Conservation (phyloP, 2,329 filamentous ascomycete genomes). For the Colletotrichum theobromicola region DNA sequence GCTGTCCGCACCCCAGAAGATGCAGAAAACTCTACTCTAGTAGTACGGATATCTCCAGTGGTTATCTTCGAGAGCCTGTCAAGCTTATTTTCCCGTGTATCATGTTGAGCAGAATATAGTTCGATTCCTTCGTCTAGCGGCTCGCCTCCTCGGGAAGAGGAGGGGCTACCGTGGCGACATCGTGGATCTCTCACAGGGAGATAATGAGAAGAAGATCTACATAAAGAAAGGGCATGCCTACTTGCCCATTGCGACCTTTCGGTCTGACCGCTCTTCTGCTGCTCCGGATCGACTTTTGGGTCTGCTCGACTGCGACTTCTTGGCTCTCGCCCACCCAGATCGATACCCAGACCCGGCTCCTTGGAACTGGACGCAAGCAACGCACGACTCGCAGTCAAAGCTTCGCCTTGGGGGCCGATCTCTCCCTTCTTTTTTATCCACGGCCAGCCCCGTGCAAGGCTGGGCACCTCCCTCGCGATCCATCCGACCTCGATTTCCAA, state of each 20-base stretch:
- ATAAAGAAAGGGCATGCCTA: background rate
- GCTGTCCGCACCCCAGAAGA: background rate
- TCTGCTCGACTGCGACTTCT: background rate
- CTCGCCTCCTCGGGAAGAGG: background rate
- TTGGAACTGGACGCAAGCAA: background rate
- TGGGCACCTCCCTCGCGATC: background rate
- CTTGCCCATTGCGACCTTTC: background rate
- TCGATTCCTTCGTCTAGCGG: background rate
- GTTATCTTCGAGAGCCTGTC: background rate
- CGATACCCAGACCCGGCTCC: background rate
- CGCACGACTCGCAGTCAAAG: background rate
- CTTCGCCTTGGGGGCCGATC: background rate
- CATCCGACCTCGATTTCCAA: background rate
- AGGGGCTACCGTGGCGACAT: constrained; percentile 2
- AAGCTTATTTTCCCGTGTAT: constrained; percentile 10
- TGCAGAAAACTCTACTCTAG: constrained; percentile 1
- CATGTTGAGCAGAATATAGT: background rate
- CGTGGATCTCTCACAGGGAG: background rate
- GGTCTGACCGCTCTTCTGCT: background rate
- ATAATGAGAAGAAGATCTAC: background rate
- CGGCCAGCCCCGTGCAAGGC: background rate
- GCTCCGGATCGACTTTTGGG: background rate
- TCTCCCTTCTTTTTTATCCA: background rate
- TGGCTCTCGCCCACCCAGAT: background rate
- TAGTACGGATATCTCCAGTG: background rate